A percentile compares a stretch with the other conserved stretches of the same genome.
These are phyloP conservation scores for Didymella exigua DNA, from an alignment of 2,329 filamentous ascomycete genomes.

Conservation along the genomic window DNA sequence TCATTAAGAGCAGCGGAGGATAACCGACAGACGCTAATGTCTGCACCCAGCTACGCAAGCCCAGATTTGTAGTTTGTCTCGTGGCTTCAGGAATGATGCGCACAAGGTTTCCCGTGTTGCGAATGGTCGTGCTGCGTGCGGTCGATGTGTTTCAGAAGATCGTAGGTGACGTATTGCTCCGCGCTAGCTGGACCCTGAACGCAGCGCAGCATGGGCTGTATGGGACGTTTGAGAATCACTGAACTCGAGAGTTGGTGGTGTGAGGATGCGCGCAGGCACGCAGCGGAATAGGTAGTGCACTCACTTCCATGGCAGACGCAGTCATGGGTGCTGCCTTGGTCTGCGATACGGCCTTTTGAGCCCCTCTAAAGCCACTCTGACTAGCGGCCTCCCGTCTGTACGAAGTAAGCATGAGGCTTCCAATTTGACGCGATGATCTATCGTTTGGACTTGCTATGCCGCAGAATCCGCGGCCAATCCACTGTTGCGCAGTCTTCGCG, in stretches of 20 bases:
- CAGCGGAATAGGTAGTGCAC: not conserved
- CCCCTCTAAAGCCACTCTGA: constrained; percentile 3
- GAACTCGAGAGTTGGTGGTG: constrained; percentile 3
- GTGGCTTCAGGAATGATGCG: constrained; percentile 25
- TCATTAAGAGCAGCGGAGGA: not conserved
- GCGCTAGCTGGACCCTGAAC: constrained; percentile 22
- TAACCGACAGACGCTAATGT: not conserved
- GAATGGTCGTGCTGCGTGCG: constrained; percentile 20
- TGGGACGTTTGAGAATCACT: constrained; percentile 15
- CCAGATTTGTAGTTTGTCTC: constrained; percentile 17
- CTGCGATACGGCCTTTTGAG: constrained; percentile 5
- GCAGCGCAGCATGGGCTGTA: too few relatives aligned
- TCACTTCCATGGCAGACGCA: not conserved
- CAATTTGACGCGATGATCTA: constrained; percentile 8
- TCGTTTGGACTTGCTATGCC: constrained; percentile 20
- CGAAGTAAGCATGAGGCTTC: constrained; percentile 12
- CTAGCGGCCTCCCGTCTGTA: constrained; percentile 24
- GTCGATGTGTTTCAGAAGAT: constrained; percentile 26
- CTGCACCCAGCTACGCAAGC: constrained; percentile 21
- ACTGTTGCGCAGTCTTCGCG: constrained; percentile 25
- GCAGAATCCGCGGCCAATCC: constrained; percentile 27
- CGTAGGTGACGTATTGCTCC: constrained; percentile 28
- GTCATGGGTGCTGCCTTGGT: constrained; percentile 21
- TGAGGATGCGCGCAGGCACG: constrained; percentile 11
- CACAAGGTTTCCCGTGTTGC: constrained; percentile 11